Evolutionary conservation across 495 filamentous ascomycete species (phyloP).

Genomic region (Diplogelasinospora grovesii): DNA sequence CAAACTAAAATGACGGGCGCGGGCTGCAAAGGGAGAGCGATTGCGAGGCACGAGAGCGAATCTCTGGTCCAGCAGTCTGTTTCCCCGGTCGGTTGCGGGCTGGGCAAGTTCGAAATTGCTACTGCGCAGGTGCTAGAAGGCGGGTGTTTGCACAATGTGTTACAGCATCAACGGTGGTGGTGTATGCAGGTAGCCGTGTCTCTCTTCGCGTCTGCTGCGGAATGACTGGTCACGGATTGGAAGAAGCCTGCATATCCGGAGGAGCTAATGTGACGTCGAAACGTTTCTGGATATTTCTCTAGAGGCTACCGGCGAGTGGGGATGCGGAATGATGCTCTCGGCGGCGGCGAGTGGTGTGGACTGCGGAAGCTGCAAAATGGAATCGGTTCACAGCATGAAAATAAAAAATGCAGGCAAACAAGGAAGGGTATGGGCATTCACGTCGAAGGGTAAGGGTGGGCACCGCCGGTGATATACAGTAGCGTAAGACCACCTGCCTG

Average conservation of each 20-base stretch:
- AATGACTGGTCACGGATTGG: constrained; percentile 10
- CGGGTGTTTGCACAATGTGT: constrained; percentile 23
- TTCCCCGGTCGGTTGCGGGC: no score
- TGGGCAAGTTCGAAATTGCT: no score
- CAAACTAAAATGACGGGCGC: no score
- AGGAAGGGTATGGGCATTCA: constrained; percentile 3
- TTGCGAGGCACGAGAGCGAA: no score
- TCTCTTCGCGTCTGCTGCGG: constrained; percentile 3
- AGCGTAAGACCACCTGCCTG: no score
- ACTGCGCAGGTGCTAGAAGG: no score
- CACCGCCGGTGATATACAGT: no score
- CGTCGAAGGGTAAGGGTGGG: neutral
- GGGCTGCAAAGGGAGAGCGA: no score
- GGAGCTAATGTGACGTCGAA: constrained; percentile 19
- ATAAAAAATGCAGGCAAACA: neutral
- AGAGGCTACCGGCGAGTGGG: constrained; percentile 3
- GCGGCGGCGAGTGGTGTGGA: no score
- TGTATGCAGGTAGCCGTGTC: constrained; percentile 24
- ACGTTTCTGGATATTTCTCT: constrained; percentile 11
- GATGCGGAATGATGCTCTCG: no score
- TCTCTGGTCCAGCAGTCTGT: no score
- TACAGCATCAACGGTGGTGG: constrained; percentile 16
- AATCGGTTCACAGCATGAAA: constrained; percentile 8
- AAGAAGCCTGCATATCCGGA: constrained; percentile 9
- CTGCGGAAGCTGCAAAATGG: constrained; percentile 2